A percentile compares a stretch with the other conserved stretches of the same genome.
Evolutionary conservation across 2,329 filamentous ascomycete genomes (phyloP).

Genomic region (Passalora sequoiae): DNA sequence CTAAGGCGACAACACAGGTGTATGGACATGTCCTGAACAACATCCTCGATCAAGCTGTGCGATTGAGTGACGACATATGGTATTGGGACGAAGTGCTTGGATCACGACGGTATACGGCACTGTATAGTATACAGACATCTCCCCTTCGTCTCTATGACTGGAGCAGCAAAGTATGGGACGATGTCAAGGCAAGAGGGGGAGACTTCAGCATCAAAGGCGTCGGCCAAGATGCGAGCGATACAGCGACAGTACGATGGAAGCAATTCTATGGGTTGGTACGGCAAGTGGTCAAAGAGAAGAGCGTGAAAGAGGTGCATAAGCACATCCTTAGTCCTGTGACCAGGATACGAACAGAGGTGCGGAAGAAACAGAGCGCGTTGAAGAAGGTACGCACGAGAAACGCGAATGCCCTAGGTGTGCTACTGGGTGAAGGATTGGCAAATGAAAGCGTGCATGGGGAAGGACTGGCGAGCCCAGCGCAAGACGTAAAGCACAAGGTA

Average conservation of each 20-base stretch:
- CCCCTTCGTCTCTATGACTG: slow-evolving; percentile 70
- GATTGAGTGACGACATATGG: slow-evolving; percentile 79
- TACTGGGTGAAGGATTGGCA: slow-evolving; percentile 79
- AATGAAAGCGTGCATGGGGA: slow-evolving; percentile 41
- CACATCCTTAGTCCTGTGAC: slow-evolving; percentile 74
- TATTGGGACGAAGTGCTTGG: slow-evolving; percentile 90
- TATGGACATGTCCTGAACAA: slow-evolving; percentile 75
- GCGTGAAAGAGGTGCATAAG: slow-evolving; percentile 64
- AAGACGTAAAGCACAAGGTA: slow-evolving; percentile 39
- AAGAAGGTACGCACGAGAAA: slow-evolving; percentile 71
- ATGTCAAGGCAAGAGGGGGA: slow-evolving; percentile 46
- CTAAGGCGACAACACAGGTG: slow-evolving; percentile 86
- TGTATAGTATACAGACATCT: slow-evolving; percentile 83
- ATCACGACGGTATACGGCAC: slow-evolving; percentile 69
- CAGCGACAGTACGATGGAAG: slow-evolving; percentile 29
- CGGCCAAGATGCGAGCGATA: slow-evolving; percentile 29
- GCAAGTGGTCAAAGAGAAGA: slow-evolving; percentile 68
- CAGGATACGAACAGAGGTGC: slow-evolving; percentile 66
- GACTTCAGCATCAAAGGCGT: slow-evolving; percentile 25
- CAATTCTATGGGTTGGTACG: slow-evolving; percentile 75
- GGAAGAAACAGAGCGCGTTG: slow-evolving; percentile 66
- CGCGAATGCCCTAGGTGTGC: slow-evolving; percentile 76
- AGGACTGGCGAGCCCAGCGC: slow-evolving; percentile 21
- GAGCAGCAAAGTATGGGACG: slow-evolving; percentile 63
- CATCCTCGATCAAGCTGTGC: slow-evolving; percentile 75